Percentiles rank a stretch among this genome's conserved stretches.
Conservation (phyloP, 2,329 filamentous ascomycete species). For the Elsinoe batatas region DNA sequence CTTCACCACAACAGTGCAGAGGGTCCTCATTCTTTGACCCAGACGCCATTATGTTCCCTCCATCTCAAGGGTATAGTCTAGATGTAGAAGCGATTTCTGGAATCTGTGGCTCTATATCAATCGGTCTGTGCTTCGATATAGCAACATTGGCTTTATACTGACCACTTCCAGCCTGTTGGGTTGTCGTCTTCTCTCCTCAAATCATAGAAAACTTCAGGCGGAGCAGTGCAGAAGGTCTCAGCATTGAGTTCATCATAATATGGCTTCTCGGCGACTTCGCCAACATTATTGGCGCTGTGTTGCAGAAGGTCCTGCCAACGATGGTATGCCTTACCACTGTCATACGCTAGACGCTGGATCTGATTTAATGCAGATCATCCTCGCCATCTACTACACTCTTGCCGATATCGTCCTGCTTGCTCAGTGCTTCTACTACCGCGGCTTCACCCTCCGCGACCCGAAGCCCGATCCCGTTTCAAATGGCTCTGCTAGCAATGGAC, state of each 20-base stretch:
- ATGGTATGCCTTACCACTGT: conserved; percentile 51
- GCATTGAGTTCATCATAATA: conserved; percentile 81
- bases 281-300: conserved; percentile 84
- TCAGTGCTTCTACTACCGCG: conserved; percentile 94
- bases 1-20: no score
- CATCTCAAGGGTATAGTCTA: conserved; percentile 51
- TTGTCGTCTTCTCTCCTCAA: conserved; percentile 94
- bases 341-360: background rate
- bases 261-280: conserved; percentile 94
- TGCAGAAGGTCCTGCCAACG: conserved; percentile 86
- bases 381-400: conserved; percentile 89
- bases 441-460: conserved; percentile 76
- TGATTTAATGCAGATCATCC: conserved; percentile 51
- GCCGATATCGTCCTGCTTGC: conserved; percentile 78
- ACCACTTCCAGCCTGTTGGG: conserved; percentile 62
- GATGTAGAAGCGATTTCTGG: conserved; percentile 87
- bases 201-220: conserved; percentile 91
- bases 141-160: background rate
- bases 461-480: conserved; percentile 19
- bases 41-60: conserved; percentile 39
- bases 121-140: conserved; percentile 31
- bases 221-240: conserved; percentile 75
- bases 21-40: background rate
- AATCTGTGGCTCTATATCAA: conserved; percentile 89
- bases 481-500: conserved; percentile 16